phyloP scores from a whole-genome alignment of 495 filamentous ascomycete genomes.

The Aspergillus bertholletiae region DNA sequence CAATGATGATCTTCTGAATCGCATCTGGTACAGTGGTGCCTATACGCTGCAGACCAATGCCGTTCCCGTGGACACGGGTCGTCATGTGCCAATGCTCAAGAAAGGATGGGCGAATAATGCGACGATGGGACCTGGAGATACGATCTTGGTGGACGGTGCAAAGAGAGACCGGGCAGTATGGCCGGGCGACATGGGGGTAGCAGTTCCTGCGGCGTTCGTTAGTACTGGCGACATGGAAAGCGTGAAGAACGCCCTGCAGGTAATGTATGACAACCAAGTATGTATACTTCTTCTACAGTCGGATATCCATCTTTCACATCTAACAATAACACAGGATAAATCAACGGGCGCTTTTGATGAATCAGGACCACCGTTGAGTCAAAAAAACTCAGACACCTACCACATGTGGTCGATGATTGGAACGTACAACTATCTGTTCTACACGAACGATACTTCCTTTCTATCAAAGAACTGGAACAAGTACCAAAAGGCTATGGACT shows the following conservation, averaged over 20 bases:
- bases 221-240: constrained; percentile 58
- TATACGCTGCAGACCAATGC: constrained; percentile 60
- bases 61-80: constrained; percentile 51
- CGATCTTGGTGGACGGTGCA: constrained; percentile 54
- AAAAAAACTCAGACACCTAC: constrained; percentile 57
- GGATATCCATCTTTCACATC: neutral
- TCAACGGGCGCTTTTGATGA: constrained; percentile 50
- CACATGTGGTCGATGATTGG: constrained; percentile 64
- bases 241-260: constrained; percentile 58
- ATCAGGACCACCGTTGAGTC: constrained; percentile 55
- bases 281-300: constrained; percentile 18
- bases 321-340: constrained; percentile 12
- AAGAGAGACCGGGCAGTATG: constrained; percentile 59
- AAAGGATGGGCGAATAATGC: constrained; percentile 56
- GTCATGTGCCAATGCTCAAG: constrained; percentile 45
- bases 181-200: constrained; percentile 61
- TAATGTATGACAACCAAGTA: constrained; percentile 58
- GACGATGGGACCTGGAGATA: constrained; percentile 49
- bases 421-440: constrained; percentile 60
- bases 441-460: constrained; percentile 52
- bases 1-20: constrained; percentile 56
- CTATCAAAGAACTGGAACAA: constrained; percentile 45
- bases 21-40: constrained; percentile 63
- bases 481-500: constrained; percentile 52
- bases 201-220: constrained; percentile 52